Evolutionary conservation across 441 rosid genomes (phyloP), one percentile per base, ranked within the genome.

Genomic region (Geranium incanum): DNA sequence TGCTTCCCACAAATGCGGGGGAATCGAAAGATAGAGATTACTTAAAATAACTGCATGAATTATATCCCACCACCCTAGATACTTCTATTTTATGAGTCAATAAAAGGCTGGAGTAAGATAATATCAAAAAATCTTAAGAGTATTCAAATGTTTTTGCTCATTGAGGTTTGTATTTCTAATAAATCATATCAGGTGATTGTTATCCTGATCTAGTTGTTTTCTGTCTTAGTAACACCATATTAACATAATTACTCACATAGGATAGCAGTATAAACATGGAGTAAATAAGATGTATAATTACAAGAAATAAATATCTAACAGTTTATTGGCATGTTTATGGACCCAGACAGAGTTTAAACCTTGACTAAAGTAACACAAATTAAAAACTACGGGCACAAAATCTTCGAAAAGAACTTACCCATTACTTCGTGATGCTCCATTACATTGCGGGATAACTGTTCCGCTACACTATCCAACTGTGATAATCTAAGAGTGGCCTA

Each of bases 371-470:
- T 63, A 67, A 41, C 50, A 70, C 1, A 60, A 60, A 1, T 60
- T 60, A 11, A 7, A 9, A 60, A 60, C 36, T 18, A 59, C 64
- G 16, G 64, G 66, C 36, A 0, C 5, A 21, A 57, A 74, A 36
- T 71, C 68, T 36, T 15, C 13, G 68, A 64, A 74, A 37, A 13
- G 65, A 74, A 80, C 90, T 80, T 80, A 95, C 99, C 99, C 99
- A 95, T 95, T 55, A 89, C 98, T 92, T 95, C 91, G 80, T 89
- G 93, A 88, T 95, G 97, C 83, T 92, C 91, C 96, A 92, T 90
- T 66, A 95, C 99, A 71, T 95, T 85, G 33, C 78, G 85, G 66
- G 97, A 95, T 70, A 95, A 79, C 52, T 37, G 81, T 77, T 95
- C 98, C n/a, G 97, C 81, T 68, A 92, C 95, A 80, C 82, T 84